phyloP scores from a whole-genome alignment of 495 filamentous ascomycete genomes.

The Astrothelium macrocarpum region DNA sequence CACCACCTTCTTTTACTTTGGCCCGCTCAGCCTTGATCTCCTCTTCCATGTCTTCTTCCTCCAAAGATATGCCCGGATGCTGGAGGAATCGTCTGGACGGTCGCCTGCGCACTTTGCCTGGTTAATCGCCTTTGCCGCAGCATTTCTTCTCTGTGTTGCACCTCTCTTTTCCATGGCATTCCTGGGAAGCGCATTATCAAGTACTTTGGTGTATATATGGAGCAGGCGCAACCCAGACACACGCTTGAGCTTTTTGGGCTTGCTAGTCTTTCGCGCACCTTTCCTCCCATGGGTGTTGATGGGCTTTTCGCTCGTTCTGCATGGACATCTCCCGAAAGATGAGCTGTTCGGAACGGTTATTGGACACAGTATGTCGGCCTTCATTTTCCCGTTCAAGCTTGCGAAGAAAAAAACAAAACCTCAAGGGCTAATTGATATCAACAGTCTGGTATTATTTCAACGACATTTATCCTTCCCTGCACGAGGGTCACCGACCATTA shows the following conservation, averaged over 20 bases:
- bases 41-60: constrained; percentile 99
- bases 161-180: constrained; percentile 83
- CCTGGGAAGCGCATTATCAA: constrained; percentile 80
- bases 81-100: constrained; percentile 85
- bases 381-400: not conserved
- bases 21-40: constrained; percentile 84
- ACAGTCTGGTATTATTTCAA: constrained; percentile 93
- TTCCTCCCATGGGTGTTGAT: constrained; percentile 96
- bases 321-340: constrained; percentile 83
- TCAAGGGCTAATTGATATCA: constrained; percentile 10
- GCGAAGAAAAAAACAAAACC: too few relatives aligned
- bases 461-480: constrained; percentile 87
- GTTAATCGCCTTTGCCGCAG: constrained; percentile 76
- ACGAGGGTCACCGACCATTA: constrained; percentile 73
- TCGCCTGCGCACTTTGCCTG: constrained; percentile 91
- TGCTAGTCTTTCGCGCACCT: constrained; percentile 85
- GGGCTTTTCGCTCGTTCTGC: constrained; percentile 74
- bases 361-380: constrained; percentile 53
- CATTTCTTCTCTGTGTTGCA: constrained; percentile 66
- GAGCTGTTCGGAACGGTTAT: constrained; percentile 90
- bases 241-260: constrained; percentile 77
- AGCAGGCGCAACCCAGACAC: constrained; percentile 88
- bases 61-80: constrained; percentile 86
- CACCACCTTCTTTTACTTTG: constrained; percentile 95
- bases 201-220: constrained; percentile 96